A percentile compares a stretch with the other conserved stretches of the same genome.
phyloP scores from a whole-genome alignment of 75 land plant species.

The Pinus taeda region DNA sequence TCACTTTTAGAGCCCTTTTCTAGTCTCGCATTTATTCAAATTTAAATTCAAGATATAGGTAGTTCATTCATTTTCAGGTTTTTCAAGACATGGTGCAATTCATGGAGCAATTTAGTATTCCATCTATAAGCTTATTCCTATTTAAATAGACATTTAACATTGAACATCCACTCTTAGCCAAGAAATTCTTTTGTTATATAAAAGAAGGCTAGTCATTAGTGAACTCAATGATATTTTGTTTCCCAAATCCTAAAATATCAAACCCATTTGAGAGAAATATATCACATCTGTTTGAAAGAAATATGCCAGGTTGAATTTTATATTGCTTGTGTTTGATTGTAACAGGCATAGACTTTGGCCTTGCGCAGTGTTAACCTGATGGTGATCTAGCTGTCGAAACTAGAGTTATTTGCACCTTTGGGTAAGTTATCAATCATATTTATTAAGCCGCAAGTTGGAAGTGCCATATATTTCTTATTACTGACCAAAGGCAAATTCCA shows the following conservation, averaged over 20 bases:
- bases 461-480: no score
- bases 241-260: background rate
- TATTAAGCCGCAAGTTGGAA: background rate
- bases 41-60: background rate
- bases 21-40: background rate
- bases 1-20: no score
- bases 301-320: background rate
- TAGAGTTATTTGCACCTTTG: constrained; percentile 91
- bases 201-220: background rate
- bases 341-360: constrained; percentile 94
- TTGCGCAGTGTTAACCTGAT: constrained; percentile 94
- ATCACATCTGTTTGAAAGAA: background rate
- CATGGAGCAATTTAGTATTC: background rate
- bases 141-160: background rate
- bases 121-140: background rate
- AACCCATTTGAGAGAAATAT: background rate
- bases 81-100: background rate
- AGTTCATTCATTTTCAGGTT: background rate
- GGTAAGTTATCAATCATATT: constrained; percentile 36
- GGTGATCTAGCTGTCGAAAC: constrained; percentile 90
- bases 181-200: background rate
- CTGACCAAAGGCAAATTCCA: no score
- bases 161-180: background rate
- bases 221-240: background rate
- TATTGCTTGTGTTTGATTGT: constrained; percentile 1